phyloP scores from a whole-genome alignment of 495 filamentous ascomycete species.

The Talaromyces trachyspermus region DNA sequence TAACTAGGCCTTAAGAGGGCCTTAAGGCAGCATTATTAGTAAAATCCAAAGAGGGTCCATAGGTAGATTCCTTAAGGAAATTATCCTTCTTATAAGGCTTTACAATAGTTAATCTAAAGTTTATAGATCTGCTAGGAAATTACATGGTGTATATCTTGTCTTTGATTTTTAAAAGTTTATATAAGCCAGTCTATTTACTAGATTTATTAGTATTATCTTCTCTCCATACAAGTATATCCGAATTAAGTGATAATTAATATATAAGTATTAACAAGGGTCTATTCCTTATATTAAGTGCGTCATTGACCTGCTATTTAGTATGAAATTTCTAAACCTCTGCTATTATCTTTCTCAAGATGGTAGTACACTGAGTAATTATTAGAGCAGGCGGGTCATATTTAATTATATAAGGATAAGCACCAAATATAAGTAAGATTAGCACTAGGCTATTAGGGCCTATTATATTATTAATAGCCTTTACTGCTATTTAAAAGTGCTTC shows the following conservation, averaged over 20 bases:
- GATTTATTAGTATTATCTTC: too few relatives aligned
- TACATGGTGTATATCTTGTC: too few relatives aligned
- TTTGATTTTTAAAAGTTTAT: too few relatives aligned
- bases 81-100: too few relatives aligned
- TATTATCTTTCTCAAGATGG: constrained; percentile 8
- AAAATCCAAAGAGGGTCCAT: too few relatives aligned
- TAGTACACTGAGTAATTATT: constrained; percentile 5
- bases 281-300: constrained; percentile 9
- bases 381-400: constrained; percentile 4
- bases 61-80: too few relatives aligned
- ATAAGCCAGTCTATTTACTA: too few relatives aligned
- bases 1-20: too few relatives aligned
- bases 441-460: constrained; percentile 12
- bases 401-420: constrained; percentile 13
- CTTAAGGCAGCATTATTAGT: too few relatives aligned
- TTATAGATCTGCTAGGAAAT: too few relatives aligned
- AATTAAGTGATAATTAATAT: constrained; percentile 6
- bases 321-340: background rate
- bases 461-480: constrained; percentile 14
- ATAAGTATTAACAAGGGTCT: constrained; percentile 5
- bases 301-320: background rate
- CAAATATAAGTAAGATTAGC: constrained; percentile 6
- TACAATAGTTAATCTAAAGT: too few relatives aligned
- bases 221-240: constrained; percentile 10
- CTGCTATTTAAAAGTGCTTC: constrained; percentile 14